Conservation (phyloP, 2,329 filamentous ascomycete genomes). For the Teratosphaeria nubilosa region DNA sequence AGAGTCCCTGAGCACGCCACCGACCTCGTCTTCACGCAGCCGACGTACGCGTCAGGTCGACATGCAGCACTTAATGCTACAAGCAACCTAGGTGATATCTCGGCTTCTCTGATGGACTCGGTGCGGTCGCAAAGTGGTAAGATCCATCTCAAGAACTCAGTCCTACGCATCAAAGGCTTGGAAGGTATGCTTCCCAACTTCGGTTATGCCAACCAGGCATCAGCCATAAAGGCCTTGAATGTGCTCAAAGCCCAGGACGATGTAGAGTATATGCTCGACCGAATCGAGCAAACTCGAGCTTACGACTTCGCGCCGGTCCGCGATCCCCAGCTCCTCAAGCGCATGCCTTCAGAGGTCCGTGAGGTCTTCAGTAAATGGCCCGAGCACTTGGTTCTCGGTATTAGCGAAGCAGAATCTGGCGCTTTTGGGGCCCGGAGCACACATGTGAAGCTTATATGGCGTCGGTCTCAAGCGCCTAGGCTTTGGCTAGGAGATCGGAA, state of each 20-base stretch:
- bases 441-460: constrained; percentile 2
- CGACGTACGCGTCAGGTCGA: neutral
- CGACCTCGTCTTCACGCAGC: constrained; percentile 15
- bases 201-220: neutral
- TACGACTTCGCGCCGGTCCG: constrained; percentile 5
- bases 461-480: neutral
- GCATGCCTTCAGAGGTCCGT: neutral
- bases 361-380: constrained; percentile 4
- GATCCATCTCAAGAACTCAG: constrained; percentile 10
- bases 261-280: constrained; percentile 17
- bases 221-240: neutral
- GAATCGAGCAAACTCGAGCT: constrained; percentile 18
- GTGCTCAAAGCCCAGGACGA: constrained; percentile 1
- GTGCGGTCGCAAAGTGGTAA: constrained; percentile 5
- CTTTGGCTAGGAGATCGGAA: neutral
- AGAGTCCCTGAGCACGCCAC: constrained; percentile 11
- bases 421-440: constrained; percentile 8
- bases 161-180: constrained; percentile 12
- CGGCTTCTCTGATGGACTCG: constrained; percentile 9
- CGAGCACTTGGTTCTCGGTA: neutral
- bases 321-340: neutral
- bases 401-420: constrained; percentile 9
- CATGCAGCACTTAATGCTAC: constrained; percentile 5
- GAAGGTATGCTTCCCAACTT: constrained; percentile 4
- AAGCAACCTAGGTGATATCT: constrained; percentile 4